Conservation (phyloP, 164 flowering plant genomes). For the Paratinospora sagittata region DNA sequence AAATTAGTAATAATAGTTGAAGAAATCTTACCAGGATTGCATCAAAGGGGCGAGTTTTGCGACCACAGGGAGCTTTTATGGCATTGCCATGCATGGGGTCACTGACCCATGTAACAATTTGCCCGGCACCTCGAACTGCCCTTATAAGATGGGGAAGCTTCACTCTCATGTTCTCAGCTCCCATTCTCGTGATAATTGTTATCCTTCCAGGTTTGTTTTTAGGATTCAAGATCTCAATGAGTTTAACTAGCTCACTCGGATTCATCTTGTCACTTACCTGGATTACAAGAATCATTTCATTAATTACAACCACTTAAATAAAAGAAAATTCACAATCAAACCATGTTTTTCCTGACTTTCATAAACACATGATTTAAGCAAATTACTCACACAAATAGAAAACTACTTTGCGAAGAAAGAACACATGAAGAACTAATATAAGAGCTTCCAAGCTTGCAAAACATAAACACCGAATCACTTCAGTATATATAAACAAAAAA, state of each 20-base stretch:
- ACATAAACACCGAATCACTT: too few species aligned
- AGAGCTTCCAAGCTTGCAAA: too few species aligned
- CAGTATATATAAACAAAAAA: too few species aligned
- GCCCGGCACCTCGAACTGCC: constrained; percentile 81
- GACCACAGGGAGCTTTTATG: constrained; percentile 94
- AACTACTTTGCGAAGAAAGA: too few species aligned
- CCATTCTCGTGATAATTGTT: constrained; percentile 77
- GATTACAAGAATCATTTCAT: constrained; percentile 7
- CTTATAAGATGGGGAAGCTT: constrained; percentile 88
- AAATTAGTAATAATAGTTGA: neutral
- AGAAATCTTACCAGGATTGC: constrained; percentile 61
- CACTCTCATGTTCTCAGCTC: constrained; percentile 98
- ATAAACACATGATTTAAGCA: neutral
- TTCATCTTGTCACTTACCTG: constrained; percentile 97
- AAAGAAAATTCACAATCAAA: neutral
- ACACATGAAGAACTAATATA: too few species aligned
- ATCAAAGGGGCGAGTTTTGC: constrained; percentile 91
- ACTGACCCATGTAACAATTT: constrained; percentile 92
- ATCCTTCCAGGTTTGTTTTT: constrained; percentile 82
- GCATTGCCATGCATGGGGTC: constrained; percentile 99
- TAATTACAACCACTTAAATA: neutral
- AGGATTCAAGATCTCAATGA: constrained; percentile 75
- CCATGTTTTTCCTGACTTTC: neutral
- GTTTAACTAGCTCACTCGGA: constrained; percentile 74
- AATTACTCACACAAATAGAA: too few species aligned